These are phyloP conservation scores for Hirschioporus abietinus DNA, from an alignment of 768 basidiomycete species.

Conservation along the genomic window DNA sequence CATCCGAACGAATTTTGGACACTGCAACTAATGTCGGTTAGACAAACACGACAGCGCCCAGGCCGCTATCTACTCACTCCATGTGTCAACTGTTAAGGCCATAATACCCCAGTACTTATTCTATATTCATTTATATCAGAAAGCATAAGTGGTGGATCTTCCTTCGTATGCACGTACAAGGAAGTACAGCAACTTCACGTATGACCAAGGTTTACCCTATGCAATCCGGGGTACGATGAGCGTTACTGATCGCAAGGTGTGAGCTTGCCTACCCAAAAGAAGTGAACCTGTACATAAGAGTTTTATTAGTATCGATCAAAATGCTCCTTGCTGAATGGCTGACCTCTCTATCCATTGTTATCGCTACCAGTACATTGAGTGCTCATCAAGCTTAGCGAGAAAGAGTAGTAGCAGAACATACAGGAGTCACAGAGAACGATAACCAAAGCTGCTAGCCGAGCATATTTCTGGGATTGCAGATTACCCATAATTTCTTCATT, in stretches of 20 bases:
- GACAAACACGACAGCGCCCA: too few relatives aligned
- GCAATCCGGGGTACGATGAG: not conserved
- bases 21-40: not conserved
- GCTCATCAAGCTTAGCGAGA: not conserved
- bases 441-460: not conserved
- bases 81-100: not conserved
- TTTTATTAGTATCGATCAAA: not conserved
- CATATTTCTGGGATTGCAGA: not conserved
- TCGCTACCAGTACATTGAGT: not conserved
- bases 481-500: not conserved
- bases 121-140: not conserved
- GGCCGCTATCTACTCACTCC: not conserved
- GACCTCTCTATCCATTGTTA: not conserved
- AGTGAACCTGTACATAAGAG: not conserved
- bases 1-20: not conserved
- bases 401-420: not conserved
- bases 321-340: not conserved
- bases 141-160: not conserved
- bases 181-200: not conserved
- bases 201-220: not conserved
- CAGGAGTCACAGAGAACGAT: not conserved
- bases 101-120: not conserved
- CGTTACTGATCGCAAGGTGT: too few relatives aligned
- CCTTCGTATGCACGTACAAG: not conserved
- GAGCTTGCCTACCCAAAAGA: not conserved